These are phyloP conservation scores for Zymoseptoria passerinii DNA, from an alignment of 2,329 filamentous ascomycete species.

Conservation along the genomic window DNA sequence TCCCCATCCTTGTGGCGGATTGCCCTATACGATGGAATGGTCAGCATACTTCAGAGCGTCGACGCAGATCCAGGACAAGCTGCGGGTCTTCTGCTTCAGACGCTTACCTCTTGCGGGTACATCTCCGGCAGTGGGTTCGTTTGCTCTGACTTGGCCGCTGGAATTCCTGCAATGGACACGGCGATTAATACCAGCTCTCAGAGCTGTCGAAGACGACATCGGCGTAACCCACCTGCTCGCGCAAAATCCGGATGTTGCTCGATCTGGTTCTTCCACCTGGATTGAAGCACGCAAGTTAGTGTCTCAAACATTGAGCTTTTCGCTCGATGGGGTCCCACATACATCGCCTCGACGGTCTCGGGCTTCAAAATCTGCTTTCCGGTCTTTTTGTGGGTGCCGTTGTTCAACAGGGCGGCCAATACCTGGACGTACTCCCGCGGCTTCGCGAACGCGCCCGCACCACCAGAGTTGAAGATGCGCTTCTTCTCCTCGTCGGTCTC, in stretches of 20 bases:
- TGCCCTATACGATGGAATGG: conserved; percentile 18
- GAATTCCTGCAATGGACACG: conserved; percentile 10
- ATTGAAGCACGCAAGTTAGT: conserved; percentile 47
- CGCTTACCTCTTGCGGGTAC: neutral
- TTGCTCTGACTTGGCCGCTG: conserved; percentile 27
- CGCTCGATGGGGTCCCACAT: conserved; percentile 34
- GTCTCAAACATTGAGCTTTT: conserved; percentile 12
- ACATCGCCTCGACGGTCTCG: conserved; percentile 55
- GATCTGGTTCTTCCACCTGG: conserved; percentile 49
- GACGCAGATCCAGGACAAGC: too few relatives aligned
- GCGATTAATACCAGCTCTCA: neutral
- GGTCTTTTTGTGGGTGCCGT: conserved; percentile 53
- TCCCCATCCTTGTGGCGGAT: conserved; percentile 57
- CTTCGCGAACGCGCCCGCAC: conserved; percentile 52
- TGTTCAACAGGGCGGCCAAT: conserved; percentile 54
- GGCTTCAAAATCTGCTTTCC: conserved; percentile 46
- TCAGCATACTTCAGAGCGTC: neutral
- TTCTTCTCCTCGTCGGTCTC: conserved; percentile 38
- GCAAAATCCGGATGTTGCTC: conserved; percentile 30
- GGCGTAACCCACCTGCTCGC: conserved; percentile 12
- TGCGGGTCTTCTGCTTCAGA: neutral
- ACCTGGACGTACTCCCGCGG: conserved; percentile 56
- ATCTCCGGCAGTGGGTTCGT: conserved; percentile 36
- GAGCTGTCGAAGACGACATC: neutral
- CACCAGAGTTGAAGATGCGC: conserved; percentile 47